Conservation (phyloP, 169 alveolate genomes). For the Cyclospora cayetanensis region DNA sequence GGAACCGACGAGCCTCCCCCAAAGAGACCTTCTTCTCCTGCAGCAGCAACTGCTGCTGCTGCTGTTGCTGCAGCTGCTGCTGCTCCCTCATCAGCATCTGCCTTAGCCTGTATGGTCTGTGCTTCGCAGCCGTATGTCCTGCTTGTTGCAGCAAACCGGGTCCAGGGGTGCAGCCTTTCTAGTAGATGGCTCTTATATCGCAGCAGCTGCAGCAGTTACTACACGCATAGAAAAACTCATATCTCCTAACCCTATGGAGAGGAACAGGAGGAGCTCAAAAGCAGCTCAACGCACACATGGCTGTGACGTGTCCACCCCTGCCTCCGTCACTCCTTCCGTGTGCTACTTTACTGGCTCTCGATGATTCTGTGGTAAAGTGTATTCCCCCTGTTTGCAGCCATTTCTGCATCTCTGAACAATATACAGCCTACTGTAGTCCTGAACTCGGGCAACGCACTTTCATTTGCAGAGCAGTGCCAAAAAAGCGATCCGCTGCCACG, state of each 20-base stretch:
- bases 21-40: slow-evolving; percentile 20
- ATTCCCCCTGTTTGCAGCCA: not conserved
- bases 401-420: not conserved
- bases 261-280: not conserved
- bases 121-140: slow-evolving; percentile 63
- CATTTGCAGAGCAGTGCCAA: slow-evolving; percentile 26
- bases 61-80: slow-evolving; percentile 43
- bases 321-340: not conserved
- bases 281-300: not conserved
- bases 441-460: no score
- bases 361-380: not conserved
- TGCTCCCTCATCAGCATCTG: slow-evolving; percentile 21
- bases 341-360: not conserved
- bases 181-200: slow-evolving; percentile 68
- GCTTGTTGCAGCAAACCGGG: slow-evolving; percentile 68
- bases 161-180: slow-evolving; percentile 70
- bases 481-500: slow-evolving; percentile 26
- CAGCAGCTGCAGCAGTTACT: slow-evolving; percentile 45
- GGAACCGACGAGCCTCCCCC: slow-evolving; percentile 39
- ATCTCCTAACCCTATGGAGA: not conserved
- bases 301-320: not conserved
- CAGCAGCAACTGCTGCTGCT: slow-evolving; percentile 27
- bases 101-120: not conserved
- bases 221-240: not conserved
- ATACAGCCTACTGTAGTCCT: no score